phyloP scores from a whole-genome alignment of 1,284 basidiomycete genomes.

The Trametes pubescens region DNA sequence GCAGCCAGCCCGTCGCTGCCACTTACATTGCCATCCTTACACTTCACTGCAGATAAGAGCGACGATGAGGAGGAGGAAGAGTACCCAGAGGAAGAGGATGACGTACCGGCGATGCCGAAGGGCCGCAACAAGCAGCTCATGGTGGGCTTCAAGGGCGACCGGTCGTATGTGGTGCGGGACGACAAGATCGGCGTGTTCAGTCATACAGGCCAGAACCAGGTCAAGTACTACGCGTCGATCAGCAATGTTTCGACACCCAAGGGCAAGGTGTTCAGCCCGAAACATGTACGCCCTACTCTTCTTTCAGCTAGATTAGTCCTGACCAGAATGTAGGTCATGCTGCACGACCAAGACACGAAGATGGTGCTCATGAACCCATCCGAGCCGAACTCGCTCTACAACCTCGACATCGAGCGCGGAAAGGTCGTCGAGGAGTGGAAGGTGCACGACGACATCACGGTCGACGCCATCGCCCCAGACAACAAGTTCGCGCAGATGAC shows the following conservation, averaged over 20 bases:
- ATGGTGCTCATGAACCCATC: slow-evolving; percentile 93
- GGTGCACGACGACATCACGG: slow-evolving; percentile 87
- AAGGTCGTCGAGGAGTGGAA: slow-evolving; percentile 99
- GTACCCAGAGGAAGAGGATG: slow-evolving; percentile 58
- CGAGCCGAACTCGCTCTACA: slow-evolving; percentile 88
- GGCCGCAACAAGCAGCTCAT: slow-evolving; percentile 89
- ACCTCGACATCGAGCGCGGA: slow-evolving; percentile 94
- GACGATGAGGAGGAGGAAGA: slow-evolving; percentile 56
- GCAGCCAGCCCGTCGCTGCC: neutral
- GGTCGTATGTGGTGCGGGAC: slow-evolving; percentile 95
- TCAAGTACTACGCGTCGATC: slow-evolving; percentile 92
- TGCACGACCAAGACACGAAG: slow-evolving; percentile 96
- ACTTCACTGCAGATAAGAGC: slow-evolving; percentile 36
- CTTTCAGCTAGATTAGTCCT: slow-evolving; percentile 5
- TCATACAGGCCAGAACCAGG: slow-evolving; percentile 78
- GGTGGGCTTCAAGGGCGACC: slow-evolving; percentile 95
- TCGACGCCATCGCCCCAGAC: slow-evolving; percentile 92
- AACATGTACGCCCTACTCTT: slow-evolving; percentile 63
- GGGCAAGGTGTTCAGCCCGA: slow-evolving; percentile 88
- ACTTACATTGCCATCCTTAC: neutral
- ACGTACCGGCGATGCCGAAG: slow-evolving; percentile 51
- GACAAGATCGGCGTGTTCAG: slow-evolving; percentile 98
- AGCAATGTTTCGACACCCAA: slow-evolving; percentile 84
- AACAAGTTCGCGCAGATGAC: slow-evolving; percentile 97
- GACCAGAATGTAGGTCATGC: slow-evolving; percentile 77